Percentiles rank a stretch among this genome's conserved stretches.
phyloP scores from a whole-genome alignment of 2,329 filamentous ascomycete species.

The Aureobasidium sp. region DNA sequence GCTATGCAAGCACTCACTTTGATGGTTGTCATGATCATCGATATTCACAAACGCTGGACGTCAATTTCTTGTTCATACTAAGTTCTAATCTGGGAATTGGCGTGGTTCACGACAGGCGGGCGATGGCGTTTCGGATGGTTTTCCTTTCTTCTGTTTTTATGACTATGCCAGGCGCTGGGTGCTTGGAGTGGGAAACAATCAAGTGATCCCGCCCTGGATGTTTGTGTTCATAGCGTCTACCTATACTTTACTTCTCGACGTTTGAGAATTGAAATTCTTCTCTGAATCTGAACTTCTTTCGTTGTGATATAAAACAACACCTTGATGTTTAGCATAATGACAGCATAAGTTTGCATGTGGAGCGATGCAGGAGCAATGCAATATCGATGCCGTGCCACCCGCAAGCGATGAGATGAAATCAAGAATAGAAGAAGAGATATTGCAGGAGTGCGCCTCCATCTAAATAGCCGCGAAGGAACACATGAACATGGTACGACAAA shows the following conservation, averaged over 20 bases:
- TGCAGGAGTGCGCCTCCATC: not conserved
- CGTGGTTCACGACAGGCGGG: not conserved
- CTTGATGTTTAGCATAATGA: not conserved
- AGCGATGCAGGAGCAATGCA: not conserved
- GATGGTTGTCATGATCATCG: not conserved
- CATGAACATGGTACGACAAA: not conserved
- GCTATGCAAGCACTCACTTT: not conserved
- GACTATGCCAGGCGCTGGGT: not conserved
- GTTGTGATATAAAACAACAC: not conserved
- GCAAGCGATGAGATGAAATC: not conserved
- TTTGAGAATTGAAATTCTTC: not conserved
- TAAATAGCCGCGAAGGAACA: not conserved
- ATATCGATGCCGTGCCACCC: not conserved
- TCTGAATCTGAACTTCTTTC: not conserved
- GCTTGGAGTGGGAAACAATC: slow-evolving; percentile 1
- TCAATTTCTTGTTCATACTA: slow-evolving; percentile 7
- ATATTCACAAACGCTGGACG: slow-evolving; percentile 7
- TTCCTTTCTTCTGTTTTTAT: not conserved
- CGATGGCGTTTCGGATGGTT: not conserved
- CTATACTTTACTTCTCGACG: not conserved
- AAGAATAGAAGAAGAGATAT: not conserved
- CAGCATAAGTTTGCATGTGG: not conserved
- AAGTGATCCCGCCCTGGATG: not conserved
- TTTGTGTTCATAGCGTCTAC: not conserved
- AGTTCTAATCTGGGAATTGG: not conserved